Conservation (phyloP, 768 basidiomycete genomes). For the Tricholoma saponaceum region DNA sequence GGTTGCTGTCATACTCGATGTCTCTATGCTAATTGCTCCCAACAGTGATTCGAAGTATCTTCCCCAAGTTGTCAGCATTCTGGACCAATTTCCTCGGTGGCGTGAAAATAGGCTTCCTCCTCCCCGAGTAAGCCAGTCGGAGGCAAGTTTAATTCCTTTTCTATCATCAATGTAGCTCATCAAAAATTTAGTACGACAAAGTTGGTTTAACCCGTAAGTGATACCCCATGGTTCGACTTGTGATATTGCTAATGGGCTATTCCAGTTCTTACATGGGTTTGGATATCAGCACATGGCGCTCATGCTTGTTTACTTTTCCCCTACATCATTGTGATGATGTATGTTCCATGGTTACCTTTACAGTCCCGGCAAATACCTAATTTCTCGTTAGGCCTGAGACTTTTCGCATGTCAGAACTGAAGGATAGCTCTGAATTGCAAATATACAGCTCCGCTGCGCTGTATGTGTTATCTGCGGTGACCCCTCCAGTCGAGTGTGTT, state of each 20-base stretch:
- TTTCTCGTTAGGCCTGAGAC: slow-evolving; percentile 65
- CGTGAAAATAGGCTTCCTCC: slow-evolving; percentile 77
- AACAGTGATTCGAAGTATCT: slow-evolving; percentile 53
- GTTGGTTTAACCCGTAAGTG: slow-evolving; percentile 75
- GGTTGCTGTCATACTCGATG: neutral
- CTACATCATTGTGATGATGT: slow-evolving; percentile 77
- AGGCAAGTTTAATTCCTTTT: slow-evolving; percentile 33
- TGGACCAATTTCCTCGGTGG: slow-evolving; percentile 61
- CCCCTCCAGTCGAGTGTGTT: slow-evolving; percentile 66
- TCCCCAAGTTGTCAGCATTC: slow-evolving; percentile 50
- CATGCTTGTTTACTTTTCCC: slow-evolving; percentile 76
- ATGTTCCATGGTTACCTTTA: slow-evolving; percentile 25
- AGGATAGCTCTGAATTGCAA: slow-evolving; percentile 80
- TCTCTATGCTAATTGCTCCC: slow-evolving; percentile 5
- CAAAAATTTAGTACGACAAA: slow-evolving; percentile 67
- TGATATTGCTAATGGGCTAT: slow-evolving; percentile 13
- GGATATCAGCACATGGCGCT: slow-evolving; percentile 69
- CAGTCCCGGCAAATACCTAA: neutral
- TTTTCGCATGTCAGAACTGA: slow-evolving; percentile 86
- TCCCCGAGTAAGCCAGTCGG: slow-evolving; percentile 81
- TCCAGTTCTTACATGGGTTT: slow-evolving; percentile 78
- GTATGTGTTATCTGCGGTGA: slow-evolving; percentile 77
- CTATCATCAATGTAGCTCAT: slow-evolving; percentile 7
- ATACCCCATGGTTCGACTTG: slow-evolving; percentile 1
- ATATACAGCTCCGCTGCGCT: slow-evolving; percentile 76